Evolutionary conservation across 1,139 yeast genomes (phyloP).

Genomic region (Candida glucosophila): DNA sequence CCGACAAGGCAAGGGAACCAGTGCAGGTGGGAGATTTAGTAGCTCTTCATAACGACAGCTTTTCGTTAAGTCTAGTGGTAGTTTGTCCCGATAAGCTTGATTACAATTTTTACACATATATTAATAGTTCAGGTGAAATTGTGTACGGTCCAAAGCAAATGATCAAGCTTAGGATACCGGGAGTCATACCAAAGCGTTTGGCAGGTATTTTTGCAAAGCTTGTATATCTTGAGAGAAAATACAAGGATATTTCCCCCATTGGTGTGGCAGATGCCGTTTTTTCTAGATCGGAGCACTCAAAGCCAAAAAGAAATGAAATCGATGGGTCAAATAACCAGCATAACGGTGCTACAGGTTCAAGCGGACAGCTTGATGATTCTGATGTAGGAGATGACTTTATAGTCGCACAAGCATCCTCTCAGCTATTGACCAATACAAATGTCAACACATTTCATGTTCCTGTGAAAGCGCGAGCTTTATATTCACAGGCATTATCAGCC

Average conservation of each 20-base stretch:
- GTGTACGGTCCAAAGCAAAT: constrained; percentile 36
- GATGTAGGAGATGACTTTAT: constrained; percentile 21
- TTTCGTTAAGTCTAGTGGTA: constrained; percentile 24
- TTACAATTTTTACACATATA: constrained; percentile 36
- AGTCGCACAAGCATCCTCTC: constrained; percentile 31
- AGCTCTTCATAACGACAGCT: constrained; percentile 19
- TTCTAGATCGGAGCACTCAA: constrained; percentile 15
- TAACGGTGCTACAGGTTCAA: no score
- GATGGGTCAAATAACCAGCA: constrained; percentile 1
- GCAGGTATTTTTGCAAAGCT: constrained; percentile 14
- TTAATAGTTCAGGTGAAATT: constrained; percentile 50
- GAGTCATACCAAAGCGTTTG: constrained; percentile 31
- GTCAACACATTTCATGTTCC: constrained; percentile 34
- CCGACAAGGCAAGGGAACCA: constrained; percentile 14
- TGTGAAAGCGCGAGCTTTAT: constrained; percentile 22
- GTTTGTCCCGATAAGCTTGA: constrained; percentile 21
- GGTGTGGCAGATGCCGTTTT: constrained; percentile 30
- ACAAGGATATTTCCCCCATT: constrained; percentile 27
- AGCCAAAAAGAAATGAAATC: constrained; percentile 11
- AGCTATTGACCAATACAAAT: constrained; percentile 25
- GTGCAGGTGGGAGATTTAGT: constrained; percentile 34
- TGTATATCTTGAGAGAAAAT: constrained; percentile 25
- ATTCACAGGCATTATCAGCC: constrained; percentile 18
- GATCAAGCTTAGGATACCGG: constrained; percentile 48
- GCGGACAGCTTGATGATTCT: constrained; percentile 3